Base-by-base conservation (phyloP, 1,284 basidiomycete species). In the Rhizopogon parksii region DNA sequence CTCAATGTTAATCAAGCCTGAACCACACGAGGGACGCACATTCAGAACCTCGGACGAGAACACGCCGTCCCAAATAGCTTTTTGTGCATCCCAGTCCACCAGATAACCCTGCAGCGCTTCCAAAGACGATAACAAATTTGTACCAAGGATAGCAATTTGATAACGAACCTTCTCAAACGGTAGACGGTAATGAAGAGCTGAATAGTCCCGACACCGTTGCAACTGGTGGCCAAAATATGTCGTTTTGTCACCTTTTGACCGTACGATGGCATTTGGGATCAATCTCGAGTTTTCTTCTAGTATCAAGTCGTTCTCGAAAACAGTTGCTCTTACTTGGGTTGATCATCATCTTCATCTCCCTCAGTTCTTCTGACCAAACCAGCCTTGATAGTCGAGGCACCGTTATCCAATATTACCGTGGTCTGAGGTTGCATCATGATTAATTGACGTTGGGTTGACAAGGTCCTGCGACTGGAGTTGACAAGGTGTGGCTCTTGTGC, bases 51-150 rank as follows among this genome's bases (percentile, higher is more conserved):
- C 75, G 38, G 77, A 72, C 5, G 85, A 88, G 65, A 95, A 90
- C 24, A 93, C 63, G 6, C 85, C 81, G 59, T 95, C 91, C 91
- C 92, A 95, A 12, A 95, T 77, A 11, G 86, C 84, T 68, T 94
- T 94, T 67, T 95, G 83, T 1, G 87, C 85, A 59, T 95, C 91
- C 93, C 93, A 95, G 60, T 94, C 90, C 30, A 89, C 85, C 12
- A 95, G 71, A 68, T 87, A 91, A 27, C 93, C 93, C 92, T 95
- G 63, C 45, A 63, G 47, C 43, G 53, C 56, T 54, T 42, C 52
- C 53, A 47, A 14, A 46, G 55, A 50, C 53, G 53, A 52, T 40
- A 24, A 15, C 34, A 24, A 15, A 47, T 36, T 34, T 51, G 57
- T 49, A 55, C 36, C 56, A 49, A 38, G 0, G 17, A 19, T 19